Evolutionary conservation across 352 stramenopile species (phyloP), one percentile per base, ranked within the genome.

Genomic region (Phytophthora pini): DNA sequence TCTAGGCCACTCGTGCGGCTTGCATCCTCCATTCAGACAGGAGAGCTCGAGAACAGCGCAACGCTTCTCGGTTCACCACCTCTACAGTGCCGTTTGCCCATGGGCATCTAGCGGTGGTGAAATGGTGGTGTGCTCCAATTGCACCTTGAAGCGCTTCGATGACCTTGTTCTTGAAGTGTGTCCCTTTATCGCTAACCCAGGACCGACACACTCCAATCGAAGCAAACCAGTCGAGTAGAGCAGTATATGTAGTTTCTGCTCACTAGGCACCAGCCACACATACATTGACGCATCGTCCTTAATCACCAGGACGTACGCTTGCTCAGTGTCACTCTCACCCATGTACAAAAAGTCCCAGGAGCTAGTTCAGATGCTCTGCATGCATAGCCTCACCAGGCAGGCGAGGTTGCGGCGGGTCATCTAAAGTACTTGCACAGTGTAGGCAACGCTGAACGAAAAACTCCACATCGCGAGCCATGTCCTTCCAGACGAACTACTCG

Each of bases 111-210:
- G 70, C 54, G 0, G 49, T 73, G 0, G 64, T 56, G 31, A 84
- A 79, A 17, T 75, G 61, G 12, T 81, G 65, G 1, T 70, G 55
- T 15, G 38, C 47, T 1, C 57, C 56, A 0, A 74, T 34, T 2
- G 52, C 12, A 4, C 56, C 12, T 1, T 56, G 53, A 0, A 75
- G 15, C 1, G 64, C 36, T 15, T 72, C 38, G 3, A 78, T 73
- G 1, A 60, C 34, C 31, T 48, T 40, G 44, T 79, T 79, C 31
- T 79, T 80, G 36, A 82, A 82, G 36, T 82, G 70, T 0, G 36
- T 61, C 0, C 74, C 70, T 10, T 58, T 34, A 15, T 82, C 76
- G 1, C 56, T 71, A 0, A 77, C 61, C 72, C 76, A 76, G 11
- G 53, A 27, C 3, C 29, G 44, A 17, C 64, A 62, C 1, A 58